phyloP scores from a whole-genome alignment of 73 alveolate genomes.

The Tetrahymena borealis region DNA sequence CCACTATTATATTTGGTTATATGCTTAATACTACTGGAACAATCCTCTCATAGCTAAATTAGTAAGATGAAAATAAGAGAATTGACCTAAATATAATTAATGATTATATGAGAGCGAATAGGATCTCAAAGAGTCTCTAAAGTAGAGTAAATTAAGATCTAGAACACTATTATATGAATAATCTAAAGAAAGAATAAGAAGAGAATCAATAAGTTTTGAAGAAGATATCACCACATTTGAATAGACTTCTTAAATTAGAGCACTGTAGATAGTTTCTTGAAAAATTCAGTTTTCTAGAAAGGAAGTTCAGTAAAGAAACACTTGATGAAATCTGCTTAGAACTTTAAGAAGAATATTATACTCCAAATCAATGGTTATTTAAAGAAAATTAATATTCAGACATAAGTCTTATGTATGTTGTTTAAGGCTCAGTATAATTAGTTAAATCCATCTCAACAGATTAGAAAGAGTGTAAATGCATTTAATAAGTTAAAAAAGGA shows the following conservation, averaged over 20 bases:
- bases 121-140: background rate
- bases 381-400: background rate
- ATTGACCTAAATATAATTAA: background rate
- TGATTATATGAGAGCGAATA: background rate
- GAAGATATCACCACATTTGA: background rate
- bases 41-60: background rate
- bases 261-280: background rate
- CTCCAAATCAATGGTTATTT: background rate
- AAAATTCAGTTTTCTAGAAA: no score
- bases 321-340: background rate
- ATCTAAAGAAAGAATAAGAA: background rate
- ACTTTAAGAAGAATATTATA: background rate
- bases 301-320: background rate
- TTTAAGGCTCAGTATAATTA: background rate
- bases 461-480: no score
- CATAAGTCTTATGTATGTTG: background rate
- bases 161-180: background rate
- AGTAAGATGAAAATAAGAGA: background rate
- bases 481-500: background rate
- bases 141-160: background rate
- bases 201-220: background rate
- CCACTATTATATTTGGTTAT: background rate
- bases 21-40: background rate
- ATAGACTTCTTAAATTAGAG: background rate
- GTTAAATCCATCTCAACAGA: no score